Percentiles rank a stretch among this genome's conserved stretches.
These are phyloP conservation scores for Mycena metata DNA, from an alignment of 768 basidiomycete genomes.

Conservation along the genomic window DNA sequence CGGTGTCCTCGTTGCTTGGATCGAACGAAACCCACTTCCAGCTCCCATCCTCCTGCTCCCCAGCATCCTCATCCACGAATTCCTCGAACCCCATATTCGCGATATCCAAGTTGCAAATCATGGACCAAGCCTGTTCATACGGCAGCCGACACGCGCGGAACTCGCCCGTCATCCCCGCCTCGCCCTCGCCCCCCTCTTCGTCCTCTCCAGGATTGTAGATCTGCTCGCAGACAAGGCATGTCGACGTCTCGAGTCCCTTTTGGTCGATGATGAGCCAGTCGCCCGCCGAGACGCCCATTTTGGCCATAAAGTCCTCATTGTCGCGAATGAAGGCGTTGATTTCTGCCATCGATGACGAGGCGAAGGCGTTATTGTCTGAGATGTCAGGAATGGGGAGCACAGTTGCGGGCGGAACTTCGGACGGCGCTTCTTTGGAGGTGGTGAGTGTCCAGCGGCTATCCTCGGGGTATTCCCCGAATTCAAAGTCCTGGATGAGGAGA, in stretches of 20 bases:
- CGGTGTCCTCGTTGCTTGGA: not conserved
- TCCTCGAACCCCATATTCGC: conserved; percentile 27
- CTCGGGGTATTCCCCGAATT: not conserved
- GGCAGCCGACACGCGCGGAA: conserved; percentile 22
- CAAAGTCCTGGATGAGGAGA: conserved; percentile 10
- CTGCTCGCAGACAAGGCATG: conserved; percentile 31
- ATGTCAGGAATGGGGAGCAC: conserved; percentile 6
- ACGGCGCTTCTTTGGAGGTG: not conserved
- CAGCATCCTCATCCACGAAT: conserved; percentile 23
- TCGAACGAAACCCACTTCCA: conserved; percentile 25
- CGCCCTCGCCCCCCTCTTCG: not conserved
- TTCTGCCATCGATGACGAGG: conserved; percentile 10
- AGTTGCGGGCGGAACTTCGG: not conserved
- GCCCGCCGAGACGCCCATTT: not conserved
- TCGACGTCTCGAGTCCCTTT: conserved; percentile 28
- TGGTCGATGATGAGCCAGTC: conserved; percentile 33
- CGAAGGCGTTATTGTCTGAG: conserved; percentile 19
- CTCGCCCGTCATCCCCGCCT: not conserved
- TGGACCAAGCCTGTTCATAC: conserved; percentile 20
- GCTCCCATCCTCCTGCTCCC: conserved; percentile 20
- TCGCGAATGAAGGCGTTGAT: conserved; percentile 27
- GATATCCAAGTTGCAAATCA: conserved; percentile 20
- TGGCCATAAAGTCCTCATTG: not conserved
- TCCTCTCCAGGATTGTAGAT: conserved; percentile 7
- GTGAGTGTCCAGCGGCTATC: conserved; percentile 6